Percentiles rank a stretch among this genome's conserved stretches.
Conservation (phyloP, 805 yeast species). For the Candida adriatica region DNA sequence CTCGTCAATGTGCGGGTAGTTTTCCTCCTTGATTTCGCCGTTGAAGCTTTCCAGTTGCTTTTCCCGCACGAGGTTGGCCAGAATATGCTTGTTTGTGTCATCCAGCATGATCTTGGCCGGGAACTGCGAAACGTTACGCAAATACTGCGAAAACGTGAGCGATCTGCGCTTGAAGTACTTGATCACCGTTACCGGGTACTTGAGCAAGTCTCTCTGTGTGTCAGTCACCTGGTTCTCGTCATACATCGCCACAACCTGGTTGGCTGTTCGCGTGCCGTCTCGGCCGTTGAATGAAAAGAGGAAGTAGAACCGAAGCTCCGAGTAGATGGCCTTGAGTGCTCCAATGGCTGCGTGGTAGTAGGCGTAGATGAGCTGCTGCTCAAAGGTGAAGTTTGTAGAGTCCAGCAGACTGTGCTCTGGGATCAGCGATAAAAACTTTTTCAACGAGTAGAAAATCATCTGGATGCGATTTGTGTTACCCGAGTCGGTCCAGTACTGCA, state of each 20-base stretch:
- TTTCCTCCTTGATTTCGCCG: constrained; percentile 13
- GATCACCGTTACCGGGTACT: constrained; percentile 25
- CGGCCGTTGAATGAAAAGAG: constrained; percentile 30
- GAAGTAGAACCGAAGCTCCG: constrained; percentile 30
- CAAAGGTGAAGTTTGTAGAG: constrained; percentile 5
- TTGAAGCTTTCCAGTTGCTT: constrained; percentile 23
- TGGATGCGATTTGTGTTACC: constrained; percentile 18
- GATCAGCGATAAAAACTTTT: constrained; percentile 16
- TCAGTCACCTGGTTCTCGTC: constrained; percentile 4
- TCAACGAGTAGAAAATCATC: constrained; percentile 20
- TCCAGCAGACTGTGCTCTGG: constrained; percentile 16
- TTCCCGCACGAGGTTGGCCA: constrained; percentile 22
- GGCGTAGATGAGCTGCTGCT: constrained; percentile 21
- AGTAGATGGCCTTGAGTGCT: constrained; percentile 28
- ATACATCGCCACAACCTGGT: constrained; percentile 8
- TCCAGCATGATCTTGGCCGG: constrained; percentile 24
- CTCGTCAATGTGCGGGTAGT: constrained; percentile 21
- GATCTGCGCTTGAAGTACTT: constrained; percentile 25
- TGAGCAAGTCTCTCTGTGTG: constrained; percentile 12
- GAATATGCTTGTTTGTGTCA: constrained; percentile 20
- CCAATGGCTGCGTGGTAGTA: constrained; percentile 29
- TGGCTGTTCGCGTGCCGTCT: constrained; percentile 25
- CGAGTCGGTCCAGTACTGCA: constrained; percentile 14
- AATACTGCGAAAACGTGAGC: constrained; percentile 14
- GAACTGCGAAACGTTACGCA: constrained; percentile 19